Evolutionary conservation across 768 basidiomycete species (phyloP), one percentile per base, ranked within the genome.

Genomic region (Dictyophora rubrovolvata): DNA sequence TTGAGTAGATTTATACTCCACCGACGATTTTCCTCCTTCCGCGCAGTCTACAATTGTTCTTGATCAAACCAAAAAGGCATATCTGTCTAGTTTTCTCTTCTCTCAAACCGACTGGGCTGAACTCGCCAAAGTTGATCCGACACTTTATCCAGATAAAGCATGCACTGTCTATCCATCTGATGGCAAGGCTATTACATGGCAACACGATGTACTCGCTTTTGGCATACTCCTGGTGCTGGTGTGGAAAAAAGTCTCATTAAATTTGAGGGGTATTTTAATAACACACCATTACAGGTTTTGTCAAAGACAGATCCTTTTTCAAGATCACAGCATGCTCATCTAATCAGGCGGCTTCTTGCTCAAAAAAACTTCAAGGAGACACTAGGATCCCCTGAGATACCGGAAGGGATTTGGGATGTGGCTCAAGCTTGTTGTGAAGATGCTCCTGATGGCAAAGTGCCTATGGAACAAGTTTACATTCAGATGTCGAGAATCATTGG

Each of bases 371-470:
- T 52, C 34, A 37, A 33, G 33, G 18, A 59, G 34, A 17, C 34
- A 37, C 21, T 35, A 33, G 11, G 23, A 52, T 17, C n/a, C 21
- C 17, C 16, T 20, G 12, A 18, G 7, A 34, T 23, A 23, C 68
- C 77, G 51, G 74, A 80, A 60, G 61, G 69, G 12, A 53, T 81
- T 12, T 82, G 80, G 80, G 53, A n/a, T 0, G 60, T 80, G 47
- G 66, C 80, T 64, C 60, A 69, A 28, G 62, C 54, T n/a, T 80
- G 79, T 60, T 81, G 80, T 79, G 68, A 66, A 9, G 62, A 69
- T 20, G 66, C 71, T 3, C 67, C 72, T 21, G 66, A 65, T 7
- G 28, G 28, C 21, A 64, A 65, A 20, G 68, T 80, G 46, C 79
- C 79, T 8, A 75, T 81, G 59, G 65, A 67, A 28, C 63, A 75